Conservation (phyloP, 371 early-diverging fungal genomes). For the Gilbertella persicaria region DNA sequence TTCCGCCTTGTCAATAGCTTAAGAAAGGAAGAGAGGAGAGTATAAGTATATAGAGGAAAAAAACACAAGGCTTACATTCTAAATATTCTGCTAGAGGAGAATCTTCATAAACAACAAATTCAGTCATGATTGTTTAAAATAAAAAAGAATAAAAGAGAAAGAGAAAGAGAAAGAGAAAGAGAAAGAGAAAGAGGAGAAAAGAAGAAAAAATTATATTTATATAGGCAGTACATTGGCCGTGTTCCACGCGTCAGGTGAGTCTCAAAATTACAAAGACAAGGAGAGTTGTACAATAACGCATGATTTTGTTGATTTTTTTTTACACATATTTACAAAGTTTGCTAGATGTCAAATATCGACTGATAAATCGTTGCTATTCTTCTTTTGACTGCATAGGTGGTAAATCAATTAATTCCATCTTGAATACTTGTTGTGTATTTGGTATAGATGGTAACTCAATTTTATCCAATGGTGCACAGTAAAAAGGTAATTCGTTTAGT, state of each 20-base stretch:
- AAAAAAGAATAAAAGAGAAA: not conserved
- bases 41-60: not conserved
- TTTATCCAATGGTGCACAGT: slow-evolving; percentile 43
- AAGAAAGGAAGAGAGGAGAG: not conserved
- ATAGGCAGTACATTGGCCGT: too few relatives aligned
- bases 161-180: not conserved
- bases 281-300: too few relatives aligned
- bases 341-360: too few relatives aligned
- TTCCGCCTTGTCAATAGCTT: slow-evolving; percentile 52
- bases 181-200: too few relatives aligned
- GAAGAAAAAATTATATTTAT: too few relatives aligned
- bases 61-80: slow-evolving; percentile 39
- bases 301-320: too few relatives aligned
- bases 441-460: slow-evolving; percentile 38
- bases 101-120: slow-evolving; percentile 72
- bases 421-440: slow-evolving; percentile 22
- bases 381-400: slow-evolving; percentile 7
- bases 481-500: slow-evolving; percentile 42
- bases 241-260: too few relatives aligned
- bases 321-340: too few relatives aligned
- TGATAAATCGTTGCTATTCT: too few relatives aligned
- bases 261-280: too few relatives aligned
- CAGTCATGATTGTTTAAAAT: slow-evolving; percentile 47
- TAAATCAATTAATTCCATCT: slow-evolving; percentile 24
- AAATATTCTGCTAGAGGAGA: slow-evolving; percentile 73